Conservation (phyloP, 2,329 filamentous ascomycete genomes). For the Mycosphaerelloides madeirae region DNA sequence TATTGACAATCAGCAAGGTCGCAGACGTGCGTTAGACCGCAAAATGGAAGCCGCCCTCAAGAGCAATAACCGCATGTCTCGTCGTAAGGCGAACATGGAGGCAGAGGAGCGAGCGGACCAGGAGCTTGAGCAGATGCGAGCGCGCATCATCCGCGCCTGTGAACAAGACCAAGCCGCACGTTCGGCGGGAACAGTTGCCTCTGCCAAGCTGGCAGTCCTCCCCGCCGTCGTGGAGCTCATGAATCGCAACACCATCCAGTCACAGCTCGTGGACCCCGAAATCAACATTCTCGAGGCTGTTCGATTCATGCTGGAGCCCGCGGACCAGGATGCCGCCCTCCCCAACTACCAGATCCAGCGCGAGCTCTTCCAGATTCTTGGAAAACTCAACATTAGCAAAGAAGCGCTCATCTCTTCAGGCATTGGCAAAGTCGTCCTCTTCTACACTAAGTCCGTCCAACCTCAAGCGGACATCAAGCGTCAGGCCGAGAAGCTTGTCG, state of each 20-base stretch:
- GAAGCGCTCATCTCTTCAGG: slow-evolving; percentile 84
- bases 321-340: slow-evolving; percentile 79
- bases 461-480: slow-evolving; percentile 86
- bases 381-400: slow-evolving; percentile 80
- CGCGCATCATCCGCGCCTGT: slow-evolving; percentile 86
- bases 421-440: slow-evolving; percentile 92
- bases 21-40: slow-evolving; percentile 76
- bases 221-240: slow-evolving; percentile 84
- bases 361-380: slow-evolving; percentile 79
- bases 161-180: slow-evolving; percentile 80
- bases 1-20: slow-evolving; percentile 40
- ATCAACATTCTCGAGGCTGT: slow-evolving; percentile 92
- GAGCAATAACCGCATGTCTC: slow-evolving; percentile 63
- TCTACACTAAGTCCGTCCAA: slow-evolving; percentile 93
- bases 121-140: slow-evolving; percentile 80
- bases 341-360: slow-evolving; percentile 97
- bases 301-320: slow-evolving; percentile 93
- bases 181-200: slow-evolving; percentile 70
- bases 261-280: slow-evolving; percentile 85
- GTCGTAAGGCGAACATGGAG: slow-evolving; percentile 86
- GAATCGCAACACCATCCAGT: slow-evolving; percentile 80
- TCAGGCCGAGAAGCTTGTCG: slow-evolving; percentile 84
- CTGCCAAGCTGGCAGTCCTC: slow-evolving; percentile 89
- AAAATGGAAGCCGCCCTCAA: slow-evolving; percentile 87
- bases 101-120: slow-evolving; percentile 86